Percentiles rank a stretch among this genome's conserved stretches.
These are phyloP conservation scores for Cladosporium oxysporum DNA, from an alignment of 2,329 filamentous ascomycete species.

Conservation along the genomic window DNA sequence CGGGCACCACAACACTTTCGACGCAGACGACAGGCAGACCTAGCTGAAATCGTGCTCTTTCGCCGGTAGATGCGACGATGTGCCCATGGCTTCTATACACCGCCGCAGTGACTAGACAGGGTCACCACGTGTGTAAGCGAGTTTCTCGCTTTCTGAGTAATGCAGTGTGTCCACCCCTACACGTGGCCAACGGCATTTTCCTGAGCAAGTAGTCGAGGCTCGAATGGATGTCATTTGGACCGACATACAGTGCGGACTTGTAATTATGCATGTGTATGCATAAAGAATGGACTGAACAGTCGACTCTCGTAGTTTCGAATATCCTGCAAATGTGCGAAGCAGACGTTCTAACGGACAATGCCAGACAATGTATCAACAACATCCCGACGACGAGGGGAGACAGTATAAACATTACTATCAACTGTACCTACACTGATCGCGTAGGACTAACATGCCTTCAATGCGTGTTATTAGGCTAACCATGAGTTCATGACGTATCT, in stretches of 20 bases:
- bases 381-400: too few relatives aligned
- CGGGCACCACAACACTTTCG: not conserved
- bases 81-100: slow-evolving; percentile 3
- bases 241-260: not conserved
- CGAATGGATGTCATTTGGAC: not conserved
- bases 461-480: too few relatives aligned
- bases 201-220: not conserved
- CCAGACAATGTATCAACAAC: too few relatives aligned
- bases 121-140: not conserved
- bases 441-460: too few relatives aligned
- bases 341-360: too few relatives aligned
- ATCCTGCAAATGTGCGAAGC: too few relatives aligned
- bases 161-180: not conserved
- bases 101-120: not conserved
- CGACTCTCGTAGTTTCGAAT: too few relatives aligned
- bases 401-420: too few relatives aligned
- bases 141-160: not conserved
- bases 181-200: not conserved
- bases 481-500: too few relatives aligned
- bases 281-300: not conserved
- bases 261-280: not conserved
- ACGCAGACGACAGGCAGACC: not conserved
- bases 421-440: too few relatives aligned
- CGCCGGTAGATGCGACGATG: not conserved
- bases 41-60: not conserved